Evolutionary conservation across 2,329 filamentous ascomycete genomes (phyloP), one percentile per base, ranked within the genome.

Genomic region (Triangularia setosa): DNA sequence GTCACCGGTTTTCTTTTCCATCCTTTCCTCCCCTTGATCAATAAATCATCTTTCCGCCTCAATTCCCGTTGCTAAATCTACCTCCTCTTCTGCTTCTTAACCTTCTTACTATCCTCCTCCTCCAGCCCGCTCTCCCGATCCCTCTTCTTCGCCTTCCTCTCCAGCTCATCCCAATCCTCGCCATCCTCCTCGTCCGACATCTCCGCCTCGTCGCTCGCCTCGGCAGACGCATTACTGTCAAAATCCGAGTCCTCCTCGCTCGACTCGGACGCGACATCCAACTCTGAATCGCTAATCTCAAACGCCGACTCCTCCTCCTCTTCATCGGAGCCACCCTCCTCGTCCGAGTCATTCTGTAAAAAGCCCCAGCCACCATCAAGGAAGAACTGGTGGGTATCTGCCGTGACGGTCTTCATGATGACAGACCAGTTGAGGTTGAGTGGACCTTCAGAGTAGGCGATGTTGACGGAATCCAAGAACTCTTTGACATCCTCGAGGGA

Each of bases 351-450:
- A 35, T 89, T 89, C 61, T 89, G 88, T 65, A 99, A 77, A 85
- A 99, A 98, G 1, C 87, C 90, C 95, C 95, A 99, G 55, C 95
- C 95, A 30, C 96, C 95, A 69, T 98, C 94, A 3, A 84, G 87
- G 77, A 97, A 99, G 86, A 99, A 99, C 71, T 90, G 87, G 75
- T 99, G 94, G 1, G 95, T 92, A 75, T 99, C 93, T 35, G 90
- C 89, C 21, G 91, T 94, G 25, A 99, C 93, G 0, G 95, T 99
- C 84, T 99, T 99, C 93, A 99, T 99, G 75, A 99, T 99, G 16
- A 93, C 97, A 11, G 91, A 90, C 95, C 95, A 99, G 83, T 98
- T 98, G 64, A 99, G 84, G 80, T 99, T 99, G 70, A 99, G 87
- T 1, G 94, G 95, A 64, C 95, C 95, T 78, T 99, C 96, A 12